A percentile compares a stretch with the other conserved stretches of the same genome.
Evolutionary conservation across 2,329 filamentous ascomycete species (phyloP).

Genomic region (Botrytis hyacinthi): DNA sequence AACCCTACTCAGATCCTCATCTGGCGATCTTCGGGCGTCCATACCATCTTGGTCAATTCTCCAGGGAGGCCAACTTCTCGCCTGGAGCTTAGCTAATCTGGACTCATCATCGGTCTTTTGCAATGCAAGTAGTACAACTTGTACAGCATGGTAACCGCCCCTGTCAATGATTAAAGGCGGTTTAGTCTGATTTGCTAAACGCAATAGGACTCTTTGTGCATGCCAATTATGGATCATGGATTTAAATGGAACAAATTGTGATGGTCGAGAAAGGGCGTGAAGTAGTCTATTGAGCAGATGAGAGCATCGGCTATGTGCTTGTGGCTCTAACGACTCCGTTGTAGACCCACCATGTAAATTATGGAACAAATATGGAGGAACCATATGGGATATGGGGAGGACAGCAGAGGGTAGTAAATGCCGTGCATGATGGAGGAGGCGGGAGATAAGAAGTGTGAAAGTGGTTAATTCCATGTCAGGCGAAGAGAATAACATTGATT

Average conservation of each 20-base stretch:
- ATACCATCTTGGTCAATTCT: conserved; percentile 56
- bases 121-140: conserved; percentile 52
- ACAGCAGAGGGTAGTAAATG: conserved; percentile 35
- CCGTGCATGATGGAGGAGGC: conserved; percentile 35
- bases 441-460: conserved; percentile 17
- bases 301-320: conserved; percentile 30
- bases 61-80: conserved; percentile 60
- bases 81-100: conserved; percentile 48
- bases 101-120: conserved; percentile 53
- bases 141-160: conserved; percentile 54
- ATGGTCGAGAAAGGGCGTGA: conserved; percentile 40
- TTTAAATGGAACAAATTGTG: conserved; percentile 38
- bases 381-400: conserved; percentile 31
- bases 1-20: conserved; percentile 54
- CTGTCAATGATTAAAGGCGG: conserved; percentile 52
- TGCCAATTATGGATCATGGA: conserved; percentile 54
- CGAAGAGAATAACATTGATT: not conserved
- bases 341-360: conserved; percentile 15
- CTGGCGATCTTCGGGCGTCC: conserved; percentile 52
- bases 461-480: conserved; percentile 16
- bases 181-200: conserved; percentile 49
- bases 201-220: conserved; percentile 54
- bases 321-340: conserved; percentile 15
- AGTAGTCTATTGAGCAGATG: conserved; percentile 45
- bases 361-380: conserved; percentile 26